Evolutionary conservation across 2,329 filamentous ascomycete genomes (phyloP).

Genomic region (Pseudopyricularia javanii): DNA sequence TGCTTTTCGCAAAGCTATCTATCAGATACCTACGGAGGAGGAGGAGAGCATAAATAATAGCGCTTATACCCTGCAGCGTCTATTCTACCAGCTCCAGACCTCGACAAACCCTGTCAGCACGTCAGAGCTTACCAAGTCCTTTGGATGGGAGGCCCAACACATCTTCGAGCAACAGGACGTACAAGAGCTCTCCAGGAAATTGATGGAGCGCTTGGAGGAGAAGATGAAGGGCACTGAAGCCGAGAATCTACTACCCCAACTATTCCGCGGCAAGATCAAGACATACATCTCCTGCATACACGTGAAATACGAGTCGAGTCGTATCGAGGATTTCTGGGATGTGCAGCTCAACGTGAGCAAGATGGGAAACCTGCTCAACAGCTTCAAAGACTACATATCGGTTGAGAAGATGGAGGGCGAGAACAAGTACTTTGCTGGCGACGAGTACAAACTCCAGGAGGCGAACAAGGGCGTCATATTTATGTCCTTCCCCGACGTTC

Average conservation of each 20-base stretch:
- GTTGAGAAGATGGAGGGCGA: conserved; percentile 96
- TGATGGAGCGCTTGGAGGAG: conserved; percentile 95
- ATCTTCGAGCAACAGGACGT: conserved; percentile 99
- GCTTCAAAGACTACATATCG: conserved; percentile 91
- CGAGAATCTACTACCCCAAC: conserved; percentile 74
- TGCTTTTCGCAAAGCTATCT: conserved; percentile 93
- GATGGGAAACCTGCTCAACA: conserved; percentile 85
- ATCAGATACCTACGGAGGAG: conserved; percentile 86
- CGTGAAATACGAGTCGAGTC: conserved; percentile 91
- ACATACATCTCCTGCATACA: conserved; percentile 99
- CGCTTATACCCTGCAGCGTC: conserved; percentile 81
- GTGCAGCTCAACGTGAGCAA: conserved; percentile 94
- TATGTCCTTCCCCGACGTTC: conserved; percentile 82
- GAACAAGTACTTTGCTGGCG: conserved; percentile 92
- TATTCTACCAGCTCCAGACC: conserved; percentile 93
- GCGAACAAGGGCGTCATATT: conserved; percentile 98
- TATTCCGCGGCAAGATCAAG: conserved; percentile 97
- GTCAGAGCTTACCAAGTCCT: conserved; percentile 87
- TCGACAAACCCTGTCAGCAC: conserved; percentile 75
- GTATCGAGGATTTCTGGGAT: conserved; percentile 97
- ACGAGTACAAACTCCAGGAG: conserved; percentile 85
- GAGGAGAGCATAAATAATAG: conserved; percentile 76
- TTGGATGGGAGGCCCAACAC: conserved; percentile 95
- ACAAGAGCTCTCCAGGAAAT: conserved; percentile 86
- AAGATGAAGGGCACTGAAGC: conserved; percentile 96